Conservation (phyloP, 208 protist genomes). For the Trypanosoma avium region DNA sequence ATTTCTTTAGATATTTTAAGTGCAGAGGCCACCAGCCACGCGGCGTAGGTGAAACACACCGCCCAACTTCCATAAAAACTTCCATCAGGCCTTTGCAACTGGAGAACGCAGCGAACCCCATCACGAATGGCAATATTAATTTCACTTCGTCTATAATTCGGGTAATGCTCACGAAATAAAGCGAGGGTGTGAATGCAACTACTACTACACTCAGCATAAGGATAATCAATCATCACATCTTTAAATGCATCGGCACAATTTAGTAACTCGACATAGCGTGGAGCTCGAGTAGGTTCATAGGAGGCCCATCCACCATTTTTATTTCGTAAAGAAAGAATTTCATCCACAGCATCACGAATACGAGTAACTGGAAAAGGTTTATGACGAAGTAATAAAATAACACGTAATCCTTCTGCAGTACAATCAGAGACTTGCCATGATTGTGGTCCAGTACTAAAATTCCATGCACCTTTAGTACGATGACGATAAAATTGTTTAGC, state of each 20-base stretch:
- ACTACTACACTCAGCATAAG: conserved; percentile 95
- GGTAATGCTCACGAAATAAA: conserved; percentile 89
- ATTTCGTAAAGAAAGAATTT: conserved; percentile 96
- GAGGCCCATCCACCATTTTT: conserved; percentile 90
- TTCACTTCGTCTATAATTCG: conserved; percentile 86
- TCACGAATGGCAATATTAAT: conserved; percentile 86
- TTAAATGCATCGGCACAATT: conserved; percentile 97
- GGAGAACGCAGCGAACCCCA: conserved; percentile 86
- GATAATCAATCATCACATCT: conserved; percentile 98
- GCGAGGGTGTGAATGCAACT: conserved; percentile 94
- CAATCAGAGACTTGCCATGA: conserved; percentile 97
- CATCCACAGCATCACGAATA: conserved; percentile 90
- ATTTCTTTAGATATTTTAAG: conserved; percentile 81
- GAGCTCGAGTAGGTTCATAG: conserved; percentile 93
- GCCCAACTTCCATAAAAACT: conserved; percentile 96
- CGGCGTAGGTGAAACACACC: conserved; percentile 98
- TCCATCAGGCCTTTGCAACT: conserved; percentile 90
- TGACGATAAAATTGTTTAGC: conserved; percentile 92
- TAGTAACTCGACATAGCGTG: conserved; percentile 90
- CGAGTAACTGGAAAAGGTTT: conserved; percentile 56
- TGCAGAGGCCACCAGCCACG: conserved; percentile 95
- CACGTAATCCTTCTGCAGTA: conserved; percentile 96
- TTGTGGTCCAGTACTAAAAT: conserved; percentile 96
- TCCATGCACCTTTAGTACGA: conserved; percentile 95
- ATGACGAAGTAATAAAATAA: conserved; percentile 71